These are phyloP conservation scores for Hippophae tibetana DNA, from an alignment of 306 rosid species.

Conservation along the genomic window DNA sequence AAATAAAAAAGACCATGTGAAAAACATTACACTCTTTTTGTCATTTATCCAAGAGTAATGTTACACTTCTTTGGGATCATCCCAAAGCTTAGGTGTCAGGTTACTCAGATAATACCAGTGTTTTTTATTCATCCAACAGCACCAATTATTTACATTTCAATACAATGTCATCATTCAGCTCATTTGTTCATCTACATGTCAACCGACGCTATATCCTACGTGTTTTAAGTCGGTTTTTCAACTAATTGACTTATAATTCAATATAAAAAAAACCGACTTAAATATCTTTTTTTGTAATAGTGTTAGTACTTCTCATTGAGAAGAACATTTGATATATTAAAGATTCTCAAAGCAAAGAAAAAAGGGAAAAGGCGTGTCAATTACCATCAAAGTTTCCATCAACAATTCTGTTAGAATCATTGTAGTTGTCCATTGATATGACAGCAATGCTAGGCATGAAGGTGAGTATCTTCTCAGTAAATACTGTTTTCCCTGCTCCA, in stretches of 20 bases:
- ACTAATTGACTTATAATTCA: too few relatives aligned
- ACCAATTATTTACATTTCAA: too few relatives aligned
- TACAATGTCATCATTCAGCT: too few relatives aligned
- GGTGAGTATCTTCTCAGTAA: slow-evolving; percentile 81
- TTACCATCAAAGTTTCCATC: slow-evolving; percentile 98
- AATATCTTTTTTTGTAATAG: too few relatives aligned
- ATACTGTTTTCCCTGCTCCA: slow-evolving; percentile 93
- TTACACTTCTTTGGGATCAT: too few relatives aligned
- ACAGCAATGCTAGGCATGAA: slow-evolving; percentile 97
- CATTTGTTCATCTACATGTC: too few relatives aligned
- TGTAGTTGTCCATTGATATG: slow-evolving; percentile 96
- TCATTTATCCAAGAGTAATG: slow-evolving; percentile 14
- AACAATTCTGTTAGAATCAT: slow-evolving; percentile 90
- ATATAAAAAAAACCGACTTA: too few relatives aligned
- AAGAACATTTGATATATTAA: slow-evolving; percentile 9
- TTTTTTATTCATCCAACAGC: background rate
- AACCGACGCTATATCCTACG: too few relatives aligned
- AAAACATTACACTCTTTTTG: slow-evolving; percentile 5
- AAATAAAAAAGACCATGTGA: slow-evolving; percentile 8
- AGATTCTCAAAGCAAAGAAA: slow-evolving; percentile 15
- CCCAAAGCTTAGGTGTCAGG: too few relatives aligned
- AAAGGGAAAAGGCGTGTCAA: background rate
- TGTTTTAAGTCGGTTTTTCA: too few relatives aligned
- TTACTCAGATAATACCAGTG: too few relatives aligned
- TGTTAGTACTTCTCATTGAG: background rate